These are phyloP conservation scores for Emergomyces orientalis DNA, from an alignment of 2,329 filamentous ascomycete genomes.

Conservation along the genomic window DNA sequence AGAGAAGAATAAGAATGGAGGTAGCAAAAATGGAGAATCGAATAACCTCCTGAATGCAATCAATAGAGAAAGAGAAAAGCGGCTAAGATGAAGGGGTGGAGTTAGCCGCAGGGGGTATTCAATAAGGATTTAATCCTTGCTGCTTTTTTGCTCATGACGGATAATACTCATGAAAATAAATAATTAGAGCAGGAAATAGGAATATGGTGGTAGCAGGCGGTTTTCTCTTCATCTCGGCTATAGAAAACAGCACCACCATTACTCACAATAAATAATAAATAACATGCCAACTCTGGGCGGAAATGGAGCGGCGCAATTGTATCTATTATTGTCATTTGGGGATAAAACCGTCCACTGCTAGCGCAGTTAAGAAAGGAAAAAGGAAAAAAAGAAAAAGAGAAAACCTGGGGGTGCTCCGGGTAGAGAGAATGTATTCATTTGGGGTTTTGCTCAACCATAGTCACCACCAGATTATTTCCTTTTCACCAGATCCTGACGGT, in stretches of 20 bases:
- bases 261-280: not conserved
- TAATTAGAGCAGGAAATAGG: not conserved
- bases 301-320: not conserved
- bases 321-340: conserved; percentile 1
- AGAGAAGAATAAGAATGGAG: not conserved
- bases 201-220: not conserved
- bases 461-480: not conserved
- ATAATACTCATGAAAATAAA: not conserved
- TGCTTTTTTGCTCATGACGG: not conserved
- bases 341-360: not conserved
- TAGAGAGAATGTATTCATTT: not conserved
- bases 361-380: not conserved
- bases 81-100: not conserved
- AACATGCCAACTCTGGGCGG: not conserved
- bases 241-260: not conserved
- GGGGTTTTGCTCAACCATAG: not conserved
- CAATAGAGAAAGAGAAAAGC: not conserved
- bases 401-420: not conserved
- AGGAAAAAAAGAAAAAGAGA: not conserved
- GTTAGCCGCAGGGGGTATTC: not conserved
- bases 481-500: not conserved
- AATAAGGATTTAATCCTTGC: not conserved
- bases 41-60: not conserved
- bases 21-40: not conserved
- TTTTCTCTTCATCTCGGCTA: not conserved